Percentiles rank a stretch among this genome's conserved stretches.
phyloP scores from a whole-genome alignment of 2,329 filamentous ascomycete species.

The Ophiostoma perfectum region DNA sequence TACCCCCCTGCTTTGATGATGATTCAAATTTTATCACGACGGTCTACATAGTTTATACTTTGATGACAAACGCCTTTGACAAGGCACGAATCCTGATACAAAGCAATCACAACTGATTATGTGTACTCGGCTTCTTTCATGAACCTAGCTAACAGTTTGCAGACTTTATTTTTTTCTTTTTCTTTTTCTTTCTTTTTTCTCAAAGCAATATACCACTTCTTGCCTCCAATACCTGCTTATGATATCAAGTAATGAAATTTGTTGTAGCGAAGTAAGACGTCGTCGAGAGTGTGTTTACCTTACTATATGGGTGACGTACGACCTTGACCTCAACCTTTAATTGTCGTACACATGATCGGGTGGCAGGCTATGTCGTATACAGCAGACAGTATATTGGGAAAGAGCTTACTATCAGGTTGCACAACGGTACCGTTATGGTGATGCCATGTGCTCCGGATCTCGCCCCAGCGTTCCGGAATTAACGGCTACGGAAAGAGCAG shows the following conservation, averaged over 20 bases:
- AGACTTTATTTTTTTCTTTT: background rate
- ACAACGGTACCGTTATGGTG: background rate
- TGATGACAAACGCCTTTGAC: conserved; percentile 78
- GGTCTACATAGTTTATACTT: conserved; percentile 75
- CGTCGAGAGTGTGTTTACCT: too few relatives aligned
- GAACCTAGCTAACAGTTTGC: conserved; percentile 16
- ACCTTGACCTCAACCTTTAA: too few relatives aligned
- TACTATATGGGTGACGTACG: too few relatives aligned
- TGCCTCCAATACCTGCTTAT: background rate
- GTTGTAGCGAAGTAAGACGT: too few relatives aligned
- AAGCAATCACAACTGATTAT: conserved; percentile 20
- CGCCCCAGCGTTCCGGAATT: background rate
- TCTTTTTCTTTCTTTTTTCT: conserved; percentile 5
- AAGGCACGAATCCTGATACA: conserved; percentile 45
- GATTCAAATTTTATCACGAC: conserved; percentile 65
- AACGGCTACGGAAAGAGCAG: background rate
- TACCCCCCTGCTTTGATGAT: conserved; percentile 51
- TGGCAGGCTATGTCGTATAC: background rate
- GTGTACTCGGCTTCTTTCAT: background rate
- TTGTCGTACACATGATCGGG: background rate
- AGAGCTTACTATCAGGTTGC: too few relatives aligned
- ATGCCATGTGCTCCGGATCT: background rate
- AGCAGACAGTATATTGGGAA: background rate
- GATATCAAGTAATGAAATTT: too few relatives aligned
- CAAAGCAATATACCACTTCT: background rate